Evolutionary conservation across 2,329 filamentous ascomycete species (phyloP), one percentile per base, ranked within the genome.

Genomic region (Aspergillus melleus): DNA sequence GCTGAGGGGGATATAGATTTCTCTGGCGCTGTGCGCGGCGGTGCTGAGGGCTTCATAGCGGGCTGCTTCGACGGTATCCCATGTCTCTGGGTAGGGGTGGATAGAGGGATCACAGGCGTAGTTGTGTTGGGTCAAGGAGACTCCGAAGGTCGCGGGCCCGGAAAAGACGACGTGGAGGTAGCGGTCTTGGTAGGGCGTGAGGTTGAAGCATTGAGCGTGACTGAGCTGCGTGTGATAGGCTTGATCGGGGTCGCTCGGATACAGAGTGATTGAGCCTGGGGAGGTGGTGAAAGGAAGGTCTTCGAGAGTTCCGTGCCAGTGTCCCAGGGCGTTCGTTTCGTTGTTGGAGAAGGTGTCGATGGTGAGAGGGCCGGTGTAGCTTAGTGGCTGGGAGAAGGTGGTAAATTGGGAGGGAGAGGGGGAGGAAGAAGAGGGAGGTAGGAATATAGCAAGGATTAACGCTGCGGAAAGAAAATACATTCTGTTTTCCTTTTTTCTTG

Each of bases 111-210:
- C 80, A 69, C 88, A 90, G 19, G 80, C 74, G 20, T 77, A 75
- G 66, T 90, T 90, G 74, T 89, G 84, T 74, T 90, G 87, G 66
- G 88, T 87, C 54, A 90, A 72, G 1, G 87, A 82, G 50, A 90
- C 77, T 6, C 83, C 86, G 72, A 90, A 90, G 26, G 84, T 82
- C 64, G 81, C 84, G 68, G 81, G 84, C 9, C 88, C 88, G 1
- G 79, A 81, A 72, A 86, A 89, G 11, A 81, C 80, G 55, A 90
- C 83, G 74, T 90, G 88, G 12, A 90, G 77, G 71, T 88, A 89
- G 16, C 83, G 81, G 32, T 80, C 79, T 59, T 81, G 76, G 72
- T 85, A 86, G 14, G 78, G 72, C 22, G 76, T 78, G 61, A 88
- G 74, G 70, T 88, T 85, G 44, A 78, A 79, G 74, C 86, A 90